Base-by-base conservation (phyloP, 768 basidiomycete species). In the Exsudoporus frostii region DNA sequence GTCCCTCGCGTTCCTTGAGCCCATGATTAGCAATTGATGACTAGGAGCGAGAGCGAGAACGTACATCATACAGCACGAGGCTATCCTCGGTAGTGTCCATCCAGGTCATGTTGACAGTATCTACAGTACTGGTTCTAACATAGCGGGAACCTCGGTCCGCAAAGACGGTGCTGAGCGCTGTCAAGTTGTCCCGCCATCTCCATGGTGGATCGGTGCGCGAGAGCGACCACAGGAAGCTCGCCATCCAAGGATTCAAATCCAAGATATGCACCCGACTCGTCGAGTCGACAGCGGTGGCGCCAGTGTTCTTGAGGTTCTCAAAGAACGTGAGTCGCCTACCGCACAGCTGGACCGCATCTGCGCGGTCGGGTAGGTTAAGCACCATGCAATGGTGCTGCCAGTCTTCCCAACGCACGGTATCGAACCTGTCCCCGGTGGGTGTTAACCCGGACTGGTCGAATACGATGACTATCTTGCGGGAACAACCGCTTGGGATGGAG, bases 41-140 rank as follows among this genome's bases (percentile, higher is more conserved):
- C 38, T 0, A 9, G 17, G 33, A 29, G 34, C n/a, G 47, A 47
- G 19, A 20, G 24, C 4, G 19, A 36, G 41, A 34, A 71, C 80
- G 42, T 64, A 83, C 84, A 56, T 82, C 65, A 55, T 83, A 74
- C 48, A 86, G 62, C 48, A 84, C 68, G 19, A 85, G 74, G 50
- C 83, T 82, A 56, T 86, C 84, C 63, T 85, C 84, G 11, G 80
- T 85, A 37, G 77, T 76, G 37, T 75, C 71, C 50, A 84, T 69
- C 64, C 75, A 77, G 33, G 82, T 77, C 48, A 84, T 74, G 33
- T 66, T 69, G 45, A 75, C 68, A 9, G 74, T 70, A 52, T 77
- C 73, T 3, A 78, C 75, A 15, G 77, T 79, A 48, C 72, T 71
- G 14, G 68, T 71, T 45, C 66, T 58, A 3, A 70, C 61, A 45